phyloP scores from a whole-genome alignment of 768 basidiomycete genomes.

The Mycena pura region DNA sequence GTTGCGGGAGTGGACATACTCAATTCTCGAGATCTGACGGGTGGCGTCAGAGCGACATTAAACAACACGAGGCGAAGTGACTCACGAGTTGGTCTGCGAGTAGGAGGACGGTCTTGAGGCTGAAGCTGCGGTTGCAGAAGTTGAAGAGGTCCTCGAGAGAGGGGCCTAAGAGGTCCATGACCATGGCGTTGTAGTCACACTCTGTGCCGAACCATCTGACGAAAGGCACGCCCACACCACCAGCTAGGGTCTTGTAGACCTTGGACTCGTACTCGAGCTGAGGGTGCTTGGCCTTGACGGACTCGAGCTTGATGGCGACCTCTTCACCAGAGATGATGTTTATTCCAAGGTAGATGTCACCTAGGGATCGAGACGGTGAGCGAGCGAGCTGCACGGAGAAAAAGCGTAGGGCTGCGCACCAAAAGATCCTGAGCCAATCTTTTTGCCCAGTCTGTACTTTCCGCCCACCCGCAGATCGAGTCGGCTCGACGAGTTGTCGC shows the following conservation, averaged over 20 bases:
- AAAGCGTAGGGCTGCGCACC: conserved; percentile 59
- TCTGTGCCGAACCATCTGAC: conserved; percentile 95
- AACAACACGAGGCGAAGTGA: conserved; percentile 28
- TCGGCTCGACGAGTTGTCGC: conserved; percentile 73
- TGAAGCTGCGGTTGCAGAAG: conserved; percentile 97
- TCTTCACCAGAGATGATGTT: conserved; percentile 99
- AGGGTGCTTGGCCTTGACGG: conserved; percentile 99
- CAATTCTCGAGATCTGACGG: conserved; percentile 93
- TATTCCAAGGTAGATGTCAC: conserved; percentile 98
- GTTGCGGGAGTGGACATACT: conserved; percentile 99
- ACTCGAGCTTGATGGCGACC: conserved; percentile 99
- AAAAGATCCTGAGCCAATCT: conserved; percentile 98
- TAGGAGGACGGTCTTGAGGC: conserved; percentile 93
- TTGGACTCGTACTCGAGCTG: conserved; percentile 99
- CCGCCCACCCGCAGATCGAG: conserved; percentile 90
- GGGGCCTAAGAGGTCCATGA: conserved; percentile 93
- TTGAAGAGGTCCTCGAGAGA: conserved; percentile 92
- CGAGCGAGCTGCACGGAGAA: conserved; percentile 1
- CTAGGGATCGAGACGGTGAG: conserved; percentile 47
- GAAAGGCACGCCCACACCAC: conserved; percentile 98
- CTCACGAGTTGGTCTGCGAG: conserved; percentile 95
- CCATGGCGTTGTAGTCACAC: conserved; percentile 99
- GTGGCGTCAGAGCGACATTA: conserved; percentile 32
- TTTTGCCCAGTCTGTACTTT: conserved; percentile 98
- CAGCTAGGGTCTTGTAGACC: conserved; percentile 97